phyloP scores from a whole-genome alignment of 1,284 basidiomycete species.

The Rhizoctonia solani region DNA sequence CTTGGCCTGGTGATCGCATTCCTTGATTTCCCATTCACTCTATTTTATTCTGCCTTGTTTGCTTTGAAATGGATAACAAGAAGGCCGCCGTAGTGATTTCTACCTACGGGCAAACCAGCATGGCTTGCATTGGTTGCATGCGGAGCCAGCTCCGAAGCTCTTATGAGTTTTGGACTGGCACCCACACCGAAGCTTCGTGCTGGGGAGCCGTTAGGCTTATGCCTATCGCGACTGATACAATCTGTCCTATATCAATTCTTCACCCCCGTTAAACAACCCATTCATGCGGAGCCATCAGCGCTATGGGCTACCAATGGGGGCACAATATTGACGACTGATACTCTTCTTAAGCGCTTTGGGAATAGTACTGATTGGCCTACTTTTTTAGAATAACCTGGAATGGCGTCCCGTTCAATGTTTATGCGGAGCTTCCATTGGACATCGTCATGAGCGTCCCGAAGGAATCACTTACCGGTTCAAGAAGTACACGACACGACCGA shows the following conservation, averaged over 20 bases:
- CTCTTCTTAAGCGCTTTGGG: constrained; percentile 35
- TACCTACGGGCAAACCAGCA: constrained; percentile 62
- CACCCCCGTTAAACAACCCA: constrained; percentile 78
- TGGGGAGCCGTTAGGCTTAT: constrained; percentile 38
- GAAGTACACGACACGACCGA: constrained; percentile 79
- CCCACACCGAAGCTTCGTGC: constrained; percentile 4
- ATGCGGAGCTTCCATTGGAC: constrained; percentile 77
- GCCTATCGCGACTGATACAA: constrained; percentile 82
- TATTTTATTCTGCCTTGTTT: not conserved
- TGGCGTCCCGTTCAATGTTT: constrained; percentile 71
- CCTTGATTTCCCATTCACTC: constrained; percentile 36
- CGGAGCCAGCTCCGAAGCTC: constrained; percentile 41
- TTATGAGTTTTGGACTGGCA: constrained; percentile 43
- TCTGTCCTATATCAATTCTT: constrained; percentile 70
- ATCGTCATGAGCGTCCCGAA: constrained; percentile 58
- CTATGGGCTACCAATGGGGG: constrained; percentile 83
- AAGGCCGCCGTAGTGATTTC: constrained; percentile 78
- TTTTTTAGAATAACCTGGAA: constrained; percentile 53
- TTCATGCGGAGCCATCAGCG: constrained; percentile 65
- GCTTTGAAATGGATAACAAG: constrained; percentile 68
- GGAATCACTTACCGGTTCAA: constrained; percentile 64
- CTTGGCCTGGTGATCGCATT: constrained; percentile 5
- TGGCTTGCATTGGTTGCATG: constrained; percentile 32
- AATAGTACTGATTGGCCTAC: constrained; percentile 41
- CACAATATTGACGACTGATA: constrained; percentile 52